Base-by-base conservation (phyloP, 176 grass and related monocot genomes). In the Eleusine indica region DNA sequence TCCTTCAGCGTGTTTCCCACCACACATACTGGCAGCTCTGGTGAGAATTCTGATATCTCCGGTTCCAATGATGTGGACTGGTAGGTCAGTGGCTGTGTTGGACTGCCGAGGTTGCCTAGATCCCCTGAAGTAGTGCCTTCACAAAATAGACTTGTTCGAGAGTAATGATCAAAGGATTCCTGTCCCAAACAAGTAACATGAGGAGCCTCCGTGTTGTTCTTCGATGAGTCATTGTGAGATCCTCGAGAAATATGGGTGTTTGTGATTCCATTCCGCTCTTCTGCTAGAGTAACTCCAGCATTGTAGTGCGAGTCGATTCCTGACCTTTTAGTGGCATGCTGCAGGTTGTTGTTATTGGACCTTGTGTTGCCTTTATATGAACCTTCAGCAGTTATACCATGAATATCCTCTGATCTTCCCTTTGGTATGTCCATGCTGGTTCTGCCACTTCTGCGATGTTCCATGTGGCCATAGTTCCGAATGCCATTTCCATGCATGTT, bases 1-100 rank as follows among this genome's bases (percentile, higher is more conserved):
- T 88, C 87, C 73, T 97, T 97, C 69, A 97, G 57, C 57, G 94
- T 94, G 80, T 85, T 88, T 19, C 76, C 82, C 46, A 81, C 82
- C 65, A 92, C 64, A 6, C 68, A 82, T 67, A 35, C 54, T 39
- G 69, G 63, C 6, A 76, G 54, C 72, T 87, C 88, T 0, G 87
- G 79, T 63, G 89, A 80, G 73, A 77, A 82, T 90, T 90, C 83
- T 2, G 49, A 76, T 15, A 89, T 87, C 62, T 78, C 83, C 71
- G 81, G 53, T 25, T 82, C 57, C 30, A 81, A 71, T 75, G 74
- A 41, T 21, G 74, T 25, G 75, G 47, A 80, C 30, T 75, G 84
- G 52, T 75, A 79, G 52, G 76, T 77, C 32, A 17, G 43, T 41
- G 88, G 66, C 29, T 30, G 82, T 0, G 30, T 66, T 25, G 85